Percentiles rank a stretch among this genome's conserved stretches.
phyloP scores from a whole-genome alignment of 805 yeast genomes.

The Kluyveromyces nonfermentans region DNA sequence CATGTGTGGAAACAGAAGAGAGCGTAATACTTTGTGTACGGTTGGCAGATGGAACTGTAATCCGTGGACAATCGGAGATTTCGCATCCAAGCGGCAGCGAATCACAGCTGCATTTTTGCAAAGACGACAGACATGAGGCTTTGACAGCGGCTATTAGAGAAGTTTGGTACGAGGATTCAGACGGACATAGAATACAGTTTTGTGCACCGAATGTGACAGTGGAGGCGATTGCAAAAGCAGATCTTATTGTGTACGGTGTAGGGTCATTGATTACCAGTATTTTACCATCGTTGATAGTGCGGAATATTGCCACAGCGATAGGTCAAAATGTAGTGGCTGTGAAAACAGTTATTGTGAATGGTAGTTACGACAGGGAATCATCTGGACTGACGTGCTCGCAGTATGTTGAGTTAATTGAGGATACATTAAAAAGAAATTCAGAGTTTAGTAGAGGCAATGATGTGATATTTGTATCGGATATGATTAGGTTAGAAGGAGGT shows the following conservation, averaged over 20 bases:
- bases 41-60: conserved; percentile 56
- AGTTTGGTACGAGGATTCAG: neutral
- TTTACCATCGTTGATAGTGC: conserved; percentile 64
- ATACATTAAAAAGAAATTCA: conserved; percentile 31
- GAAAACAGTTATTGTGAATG: conserved; percentile 63
- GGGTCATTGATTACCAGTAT: conserved; percentile 88
- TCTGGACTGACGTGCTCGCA: conserved; percentile 51
- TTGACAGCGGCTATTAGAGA: neutral
- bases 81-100: conserved; percentile 58
- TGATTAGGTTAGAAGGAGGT: neutral
- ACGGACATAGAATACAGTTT: no score
- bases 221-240: conserved; percentile 39
- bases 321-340: conserved; percentile 19
- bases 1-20: conserved; percentile 77
- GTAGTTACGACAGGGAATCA: conserved; percentile 73
- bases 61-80: conserved; percentile 88
- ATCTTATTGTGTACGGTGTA: conserved; percentile 62
- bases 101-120: conserved; percentile 68
- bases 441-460: conserved; percentile 41
- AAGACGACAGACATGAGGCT: conserved; percentile 17
- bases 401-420: conserved; percentile 43
- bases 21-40: conserved; percentile 79
- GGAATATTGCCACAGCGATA: conserved; percentile 64
- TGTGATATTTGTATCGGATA: neutral
- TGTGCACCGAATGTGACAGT: conserved; percentile 44